Base-by-base conservation (phyloP, 257 asterid genomes). In the Salvia miltiorrhiza region DNA sequence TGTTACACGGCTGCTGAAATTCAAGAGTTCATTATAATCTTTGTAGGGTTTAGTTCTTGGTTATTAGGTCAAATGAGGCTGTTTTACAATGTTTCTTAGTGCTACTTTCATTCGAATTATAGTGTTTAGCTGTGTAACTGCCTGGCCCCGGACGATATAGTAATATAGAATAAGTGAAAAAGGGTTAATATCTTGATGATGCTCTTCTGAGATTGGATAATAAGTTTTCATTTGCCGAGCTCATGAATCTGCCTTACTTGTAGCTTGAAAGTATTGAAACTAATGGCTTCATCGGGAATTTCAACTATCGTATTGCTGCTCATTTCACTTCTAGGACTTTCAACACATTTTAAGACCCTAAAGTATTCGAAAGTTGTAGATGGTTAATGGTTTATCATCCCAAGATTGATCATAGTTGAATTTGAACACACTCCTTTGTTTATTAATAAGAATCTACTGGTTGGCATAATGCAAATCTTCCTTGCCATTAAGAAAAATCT, bases 1-100 rank as follows among this genome's bases (percentile, higher is more conserved):
- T 26, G 59, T 53, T n/a, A 44, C 53, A 35, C 13, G 26, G 41
- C 45, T 48, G 48, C 65, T 23, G 20, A 30, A 35, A 50, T 9
- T 50, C 16, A 3, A 61, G 71, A 50, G 17, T 17, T 32, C 33
- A 5, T 19, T 50, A 19, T 41, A 24, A 28, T 12, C 44, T 58
- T 23, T 17, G 37, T 23, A 30, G 33, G 55, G 49, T 50, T 65
- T 12, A 24, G 1, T 61, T 63, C 49, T 40, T 26, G 32, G 71
- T 75, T 67, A 54, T 37, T 66, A 55, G n/a, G 53, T 65, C 43
- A 39, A 45, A 30, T 7, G 9, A 28, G 40, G 69, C 4, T 65
- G 73, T 16, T 57, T 32, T 43, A 30, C 26, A 26, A 17, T 19
- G 28, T 49, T 53, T 3, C 32, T 11, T 65, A 12, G 23, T 30